phyloP scores from a whole-genome alignment of 2,329 filamentous ascomycete species.

The Neurospora crassa region DNA sequence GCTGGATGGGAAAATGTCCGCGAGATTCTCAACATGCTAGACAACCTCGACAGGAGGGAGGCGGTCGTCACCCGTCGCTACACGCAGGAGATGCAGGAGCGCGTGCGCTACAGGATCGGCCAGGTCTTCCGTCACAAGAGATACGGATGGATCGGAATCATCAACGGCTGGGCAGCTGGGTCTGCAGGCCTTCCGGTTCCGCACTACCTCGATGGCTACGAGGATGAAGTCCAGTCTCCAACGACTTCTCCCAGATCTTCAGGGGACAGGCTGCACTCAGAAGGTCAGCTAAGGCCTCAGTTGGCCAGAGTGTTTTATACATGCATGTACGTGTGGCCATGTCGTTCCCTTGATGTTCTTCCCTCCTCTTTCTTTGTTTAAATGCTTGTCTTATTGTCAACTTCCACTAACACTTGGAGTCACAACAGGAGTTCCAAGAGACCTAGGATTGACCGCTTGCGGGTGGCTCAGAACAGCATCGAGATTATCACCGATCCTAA shows the following conservation, averaged over 20 bases:
- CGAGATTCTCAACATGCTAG: slow-evolving; percentile 30
- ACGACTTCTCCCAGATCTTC: slow-evolving; percentile 26
- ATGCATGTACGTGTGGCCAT: slow-evolving; percentile 63
- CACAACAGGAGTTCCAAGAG: slow-evolving; percentile 17
- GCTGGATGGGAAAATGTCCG: slow-evolving; percentile 26
- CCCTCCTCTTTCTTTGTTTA: background rate
- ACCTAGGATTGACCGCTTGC: slow-evolving; percentile 61
- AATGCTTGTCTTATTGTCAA: background rate
- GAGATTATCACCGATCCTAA: slow-evolving; percentile 41
- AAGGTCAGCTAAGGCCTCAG: slow-evolving; percentile 43
- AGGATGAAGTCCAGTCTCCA: slow-evolving; percentile 38
- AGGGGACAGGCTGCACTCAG: background rate
- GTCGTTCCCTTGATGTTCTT: background rate
- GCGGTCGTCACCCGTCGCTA: slow-evolving; percentile 26
- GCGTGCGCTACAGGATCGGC: slow-evolving; percentile 61
- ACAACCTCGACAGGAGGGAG: slow-evolving; percentile 33
- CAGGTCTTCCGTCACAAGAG: slow-evolving; percentile 77
- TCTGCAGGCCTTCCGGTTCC: slow-evolving; percentile 18
- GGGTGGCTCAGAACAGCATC: slow-evolving; percentile 72
- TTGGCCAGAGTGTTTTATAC: slow-evolving; percentile 68
- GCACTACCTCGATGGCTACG: slow-evolving; percentile 19
- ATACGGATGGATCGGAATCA: slow-evolving; percentile 70
- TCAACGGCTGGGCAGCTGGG: slow-evolving; percentile 72
- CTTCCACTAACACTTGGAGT: slow-evolving; percentile 19
- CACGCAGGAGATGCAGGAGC: slow-evolving; percentile 24